phyloP scores from a whole-genome alignment of 495 filamentous ascomycete genomes.

The Tuber borchii region DNA sequence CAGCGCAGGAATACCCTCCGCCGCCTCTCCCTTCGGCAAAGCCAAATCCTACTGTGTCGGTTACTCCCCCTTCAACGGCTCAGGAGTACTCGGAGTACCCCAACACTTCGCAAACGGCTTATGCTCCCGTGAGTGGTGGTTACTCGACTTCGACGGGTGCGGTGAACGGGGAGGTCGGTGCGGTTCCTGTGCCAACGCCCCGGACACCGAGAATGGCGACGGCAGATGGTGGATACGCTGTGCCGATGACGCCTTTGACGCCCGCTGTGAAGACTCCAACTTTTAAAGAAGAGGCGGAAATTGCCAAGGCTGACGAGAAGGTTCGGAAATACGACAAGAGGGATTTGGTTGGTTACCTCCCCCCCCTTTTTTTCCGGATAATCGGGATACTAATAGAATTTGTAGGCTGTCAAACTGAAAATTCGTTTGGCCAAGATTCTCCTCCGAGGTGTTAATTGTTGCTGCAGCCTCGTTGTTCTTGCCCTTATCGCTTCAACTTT shows the following conservation, averaged over 20 bases:
- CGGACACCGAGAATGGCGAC: slow-evolving; percentile 26
- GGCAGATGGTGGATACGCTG: slow-evolving; percentile 3
- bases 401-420: slow-evolving; percentile 81
- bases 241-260: slow-evolving; percentile 37
- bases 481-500: slow-evolving; percentile 78
- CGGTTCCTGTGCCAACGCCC: slow-evolving; percentile 5
- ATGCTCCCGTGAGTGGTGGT: slow-evolving; percentile 14
- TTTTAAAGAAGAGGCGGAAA: slow-evolving; percentile 29
- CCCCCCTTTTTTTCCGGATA: not conserved
- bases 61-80: slow-evolving; percentile 11
- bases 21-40: slow-evolving; percentile 5
- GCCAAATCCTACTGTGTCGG: not conserved
- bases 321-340: slow-evolving; percentile 41
- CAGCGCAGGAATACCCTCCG: slow-evolving; percentile 31
- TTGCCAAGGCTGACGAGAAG: slow-evolving; percentile 24
- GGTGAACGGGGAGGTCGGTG: slow-evolving; percentile 38
- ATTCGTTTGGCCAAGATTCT: slow-evolving; percentile 92
- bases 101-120: slow-evolving; percentile 1
- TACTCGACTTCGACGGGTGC: slow-evolving; percentile 25
- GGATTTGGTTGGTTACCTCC: slow-evolving; percentile 63
- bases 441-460: slow-evolving; percentile 88
- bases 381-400: slow-evolving; percentile 41
- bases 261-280: slow-evolving; percentile 38
- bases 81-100: slow-evolving; percentile 7
- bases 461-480: slow-evolving; percentile 90